These are phyloP conservation scores for Phytomonas sp. DNA, from an alignment of 208 protist genomes.

Conservation along the genomic window DNA sequence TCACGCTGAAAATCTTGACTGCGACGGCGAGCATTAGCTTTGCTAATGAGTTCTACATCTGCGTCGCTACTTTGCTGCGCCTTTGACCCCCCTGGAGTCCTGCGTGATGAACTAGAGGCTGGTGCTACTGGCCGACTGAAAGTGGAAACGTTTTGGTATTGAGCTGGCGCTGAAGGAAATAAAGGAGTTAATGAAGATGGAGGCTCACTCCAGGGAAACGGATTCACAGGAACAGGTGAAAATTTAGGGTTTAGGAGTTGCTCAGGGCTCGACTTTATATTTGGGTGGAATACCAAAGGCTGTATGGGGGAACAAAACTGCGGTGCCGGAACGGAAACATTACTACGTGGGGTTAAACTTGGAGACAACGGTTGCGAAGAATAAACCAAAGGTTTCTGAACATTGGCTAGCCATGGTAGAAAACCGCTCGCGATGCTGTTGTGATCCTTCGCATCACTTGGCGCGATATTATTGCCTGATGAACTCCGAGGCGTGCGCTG, in stretches of 20 bases:
- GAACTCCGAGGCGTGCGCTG: neutral
- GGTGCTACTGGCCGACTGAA: neutral
- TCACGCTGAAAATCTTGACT: constrained; percentile 67
- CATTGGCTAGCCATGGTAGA: neutral
- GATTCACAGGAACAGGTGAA: neutral
- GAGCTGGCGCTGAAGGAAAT: neutral
- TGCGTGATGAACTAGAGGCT: neutral
- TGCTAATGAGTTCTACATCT: neutral
- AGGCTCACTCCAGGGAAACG: neutral
- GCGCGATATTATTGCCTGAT: neutral
- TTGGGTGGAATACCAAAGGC: neutral
- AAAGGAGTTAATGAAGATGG: neutral
- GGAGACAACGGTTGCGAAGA: neutral
- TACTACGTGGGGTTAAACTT: neutral
- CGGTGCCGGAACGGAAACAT: neutral
- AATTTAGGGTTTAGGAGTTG: neutral
- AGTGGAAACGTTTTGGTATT: neutral
- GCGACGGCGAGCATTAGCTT: constrained; percentile 20
- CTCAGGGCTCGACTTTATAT: neutral
- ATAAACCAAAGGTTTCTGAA: neutral
- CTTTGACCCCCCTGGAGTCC: neutral
- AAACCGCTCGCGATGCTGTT: neutral
- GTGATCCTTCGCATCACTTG: neutral
- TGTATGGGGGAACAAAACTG: neutral
- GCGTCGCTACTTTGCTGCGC: neutral